These are phyloP conservation scores for Microbotryomycetes sp. DNA, from an alignment of 1,284 basidiomycete genomes.

Conservation along the genomic window DNA sequence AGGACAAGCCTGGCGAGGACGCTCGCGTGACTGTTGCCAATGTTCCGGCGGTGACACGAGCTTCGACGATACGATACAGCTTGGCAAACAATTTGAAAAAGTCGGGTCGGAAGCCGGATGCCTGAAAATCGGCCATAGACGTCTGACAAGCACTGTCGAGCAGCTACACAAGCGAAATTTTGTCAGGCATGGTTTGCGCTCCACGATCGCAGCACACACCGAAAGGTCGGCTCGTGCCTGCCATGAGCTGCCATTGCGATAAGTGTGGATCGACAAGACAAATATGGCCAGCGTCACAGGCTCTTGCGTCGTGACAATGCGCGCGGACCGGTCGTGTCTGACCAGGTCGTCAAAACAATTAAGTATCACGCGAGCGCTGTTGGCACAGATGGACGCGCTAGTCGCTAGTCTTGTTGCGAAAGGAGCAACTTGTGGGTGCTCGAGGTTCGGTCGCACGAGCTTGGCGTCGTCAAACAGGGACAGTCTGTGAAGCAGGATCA, in stretches of 20 bases:
- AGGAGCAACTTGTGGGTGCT: background rate
- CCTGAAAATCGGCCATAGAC: background rate
- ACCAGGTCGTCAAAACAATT: background rate
- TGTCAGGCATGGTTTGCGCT: background rate
- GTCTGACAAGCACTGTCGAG: background rate
- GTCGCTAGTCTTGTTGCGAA: background rate
- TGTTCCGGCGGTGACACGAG: background rate
- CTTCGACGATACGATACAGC: background rate
- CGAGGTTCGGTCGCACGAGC: background rate
- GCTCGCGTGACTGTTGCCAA: background rate
- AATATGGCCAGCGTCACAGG: background rate
- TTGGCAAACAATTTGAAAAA: background rate
- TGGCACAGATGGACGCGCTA: background rate
- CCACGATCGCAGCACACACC: background rate
- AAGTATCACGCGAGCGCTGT: background rate
- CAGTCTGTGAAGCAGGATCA: background rate
- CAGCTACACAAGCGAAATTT: background rate
- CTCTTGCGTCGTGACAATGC: background rate
- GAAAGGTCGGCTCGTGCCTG: background rate
- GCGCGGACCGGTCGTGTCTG: background rate
- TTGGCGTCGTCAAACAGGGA: background rate
- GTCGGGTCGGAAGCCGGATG: background rate
- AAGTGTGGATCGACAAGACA: background rate
- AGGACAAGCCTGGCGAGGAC: background rate
- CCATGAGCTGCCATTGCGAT: background rate